Base-by-base conservation (phyloP, 306 rosid genomes). In the Cicer judaicum region DNA sequence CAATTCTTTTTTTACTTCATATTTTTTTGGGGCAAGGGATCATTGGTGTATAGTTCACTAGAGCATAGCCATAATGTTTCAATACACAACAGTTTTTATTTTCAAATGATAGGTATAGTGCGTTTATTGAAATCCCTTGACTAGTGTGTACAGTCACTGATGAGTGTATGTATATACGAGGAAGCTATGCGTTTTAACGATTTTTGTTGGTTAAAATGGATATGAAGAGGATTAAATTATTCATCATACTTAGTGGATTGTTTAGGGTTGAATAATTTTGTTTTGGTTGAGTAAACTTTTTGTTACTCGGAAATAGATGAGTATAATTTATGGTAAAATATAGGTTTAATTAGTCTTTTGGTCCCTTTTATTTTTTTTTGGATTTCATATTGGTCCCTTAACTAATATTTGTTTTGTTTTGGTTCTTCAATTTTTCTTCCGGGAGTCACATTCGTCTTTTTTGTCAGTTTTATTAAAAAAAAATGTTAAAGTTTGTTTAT, bases 131-230 rank as follows among this genome's bases (percentile, higher is more conserved):
- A 59, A 64, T 54, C 70, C 52, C 12, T 50, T 68, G 63, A 46
- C 71, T 36, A 67, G 85, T 73, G 68, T 68, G 79, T 81, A 78
- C 54, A 81, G 83, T 78, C 81, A 55, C 55, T 48, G 79, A 50
- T 74, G 85, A 84, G 85, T 80, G 87, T 84, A 77, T 80, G 85
- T 84, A 84, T 80, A 84, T 80, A 67, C 62, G 68, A 65, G 75
- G 87, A 55, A 68, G 82, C 80, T 39, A 40, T 68, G 79, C 80
- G 14, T 47, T 34, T 71, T 66, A 38, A 75, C 42, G 42, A 57
- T 72, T 80, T 84, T 80, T 56, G 14, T 61, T 10, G 70, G 70
- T 61, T 19, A 13, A 34, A 48, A 43, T 79, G 68, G 50, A 64
- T 64, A 15, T 21, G 39, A n/a, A 55, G 64, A 79, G 54, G 38